A percentile compares a stretch with the other conserved stretches of the same genome.
Conservation (phyloP, 805 yeast genomes). For the Metschnikowia matae region DNA sequence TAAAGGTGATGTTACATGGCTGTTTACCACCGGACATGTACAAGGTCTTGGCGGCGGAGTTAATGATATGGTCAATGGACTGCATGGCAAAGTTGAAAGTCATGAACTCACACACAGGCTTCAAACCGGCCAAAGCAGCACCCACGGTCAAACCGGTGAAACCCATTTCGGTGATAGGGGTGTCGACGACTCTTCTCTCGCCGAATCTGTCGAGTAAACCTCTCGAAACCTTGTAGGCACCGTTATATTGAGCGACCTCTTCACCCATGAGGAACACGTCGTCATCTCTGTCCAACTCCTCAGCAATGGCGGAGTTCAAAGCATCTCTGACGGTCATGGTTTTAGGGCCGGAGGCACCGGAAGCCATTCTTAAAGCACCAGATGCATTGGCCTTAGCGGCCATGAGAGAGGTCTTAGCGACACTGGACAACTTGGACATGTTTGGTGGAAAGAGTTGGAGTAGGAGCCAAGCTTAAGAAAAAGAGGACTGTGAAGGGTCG, state of each 20-base stretch:
- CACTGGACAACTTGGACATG: constrained; percentile 30
- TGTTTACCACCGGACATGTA: constrained; percentile 99
- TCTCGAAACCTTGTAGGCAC: constrained; percentile 96
- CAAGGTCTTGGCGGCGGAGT: constrained; percentile 97
- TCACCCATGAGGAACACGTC: constrained; percentile 96
- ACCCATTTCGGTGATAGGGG: constrained; percentile 99
- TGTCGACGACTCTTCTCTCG: constrained; percentile 87
- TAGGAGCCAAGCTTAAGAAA: constrained; percentile 5
- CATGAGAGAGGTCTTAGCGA: constrained; percentile 43
- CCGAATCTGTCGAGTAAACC: constrained; percentile 95
- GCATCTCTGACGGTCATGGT: constrained; percentile 95
- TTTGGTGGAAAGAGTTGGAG: constrained; percentile 1
- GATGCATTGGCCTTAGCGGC: constrained; percentile 27
- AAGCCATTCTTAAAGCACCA: constrained; percentile 37
- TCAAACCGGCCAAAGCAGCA: constrained; percentile 92
- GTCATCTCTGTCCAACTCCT: constrained; percentile 94
- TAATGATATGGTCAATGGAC: constrained; percentile 96
- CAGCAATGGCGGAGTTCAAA: constrained; percentile 89
- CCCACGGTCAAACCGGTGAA: constrained; percentile 94
- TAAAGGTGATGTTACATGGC: constrained; percentile 93
- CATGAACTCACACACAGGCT: constrained; percentile 98
- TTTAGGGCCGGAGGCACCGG: constrained; percentile 48
- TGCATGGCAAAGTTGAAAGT: constrained; percentile 99
- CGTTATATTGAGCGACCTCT: constrained; percentile 98
- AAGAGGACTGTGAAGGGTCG: constrained; percentile 9